A percentile compares a stretch with the other conserved stretches of the same genome.
Conservation (phyloP, 169 alveolate genomes). For the Babesia caballi region DNA sequence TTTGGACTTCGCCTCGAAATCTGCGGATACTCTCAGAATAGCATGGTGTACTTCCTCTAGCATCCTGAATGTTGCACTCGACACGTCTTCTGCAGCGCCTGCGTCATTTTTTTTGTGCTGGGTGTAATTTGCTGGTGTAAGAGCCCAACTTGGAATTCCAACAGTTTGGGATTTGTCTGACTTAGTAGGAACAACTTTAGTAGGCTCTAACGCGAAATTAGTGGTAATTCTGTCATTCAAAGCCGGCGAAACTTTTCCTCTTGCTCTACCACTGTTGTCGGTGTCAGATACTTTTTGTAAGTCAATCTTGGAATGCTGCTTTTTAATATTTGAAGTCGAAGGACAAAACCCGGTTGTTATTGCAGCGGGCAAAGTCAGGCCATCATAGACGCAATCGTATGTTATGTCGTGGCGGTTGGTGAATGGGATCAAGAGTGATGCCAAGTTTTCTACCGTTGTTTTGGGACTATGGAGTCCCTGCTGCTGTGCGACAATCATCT, state of each 20-base stretch:
- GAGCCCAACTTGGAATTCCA: no score
- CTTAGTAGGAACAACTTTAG: background rate
- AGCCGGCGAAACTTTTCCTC: no score
- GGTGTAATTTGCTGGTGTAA: background rate
- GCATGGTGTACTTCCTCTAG: background rate
- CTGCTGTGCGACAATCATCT: background rate
- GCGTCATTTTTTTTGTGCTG: background rate
- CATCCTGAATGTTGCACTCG: background rate
- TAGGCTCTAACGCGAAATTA: no score
- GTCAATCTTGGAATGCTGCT: no score
- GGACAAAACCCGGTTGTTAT: background rate
- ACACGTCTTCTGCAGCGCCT: background rate
- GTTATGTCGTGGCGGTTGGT: no score
- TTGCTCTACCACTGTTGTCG: no score
- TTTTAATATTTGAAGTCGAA: background rate
- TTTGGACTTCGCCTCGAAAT: constrained; percentile 9
- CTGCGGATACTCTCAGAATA: background rate
- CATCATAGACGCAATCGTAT: background rate
- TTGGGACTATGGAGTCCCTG: background rate
- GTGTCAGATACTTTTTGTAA: no score
- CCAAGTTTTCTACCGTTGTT: background rate
- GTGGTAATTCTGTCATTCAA: no score
- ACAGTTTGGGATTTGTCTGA: background rate
- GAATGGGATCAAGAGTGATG: background rate
- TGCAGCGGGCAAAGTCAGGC: background rate